Percentiles rank a stretch among this genome's conserved stretches.
phyloP scores from a whole-genome alignment of 768 basidiomycete species.

The Pleurotus pulmonarius region DNA sequence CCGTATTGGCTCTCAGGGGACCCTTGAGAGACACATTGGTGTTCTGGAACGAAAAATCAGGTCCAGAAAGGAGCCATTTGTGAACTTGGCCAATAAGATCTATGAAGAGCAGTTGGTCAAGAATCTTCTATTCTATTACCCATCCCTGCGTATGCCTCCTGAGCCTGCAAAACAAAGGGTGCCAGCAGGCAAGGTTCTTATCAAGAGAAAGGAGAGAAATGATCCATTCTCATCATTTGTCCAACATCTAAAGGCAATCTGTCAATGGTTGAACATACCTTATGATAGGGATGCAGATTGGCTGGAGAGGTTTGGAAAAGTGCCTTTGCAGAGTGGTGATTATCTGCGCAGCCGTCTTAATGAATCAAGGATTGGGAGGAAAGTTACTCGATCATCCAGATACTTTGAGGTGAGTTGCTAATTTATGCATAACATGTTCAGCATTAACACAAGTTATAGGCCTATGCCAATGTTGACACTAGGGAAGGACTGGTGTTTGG shows the following conservation, averaged over 20 bases:
- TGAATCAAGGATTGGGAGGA: conserved; percentile 4
- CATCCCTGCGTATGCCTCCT: conserved; percentile 1
- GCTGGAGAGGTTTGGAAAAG: conserved; percentile 12
- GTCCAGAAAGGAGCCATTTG: conserved; percentile 27
- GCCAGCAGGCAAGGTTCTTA: neutral
- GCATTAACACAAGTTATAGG: no score
- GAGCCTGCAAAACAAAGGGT: neutral
- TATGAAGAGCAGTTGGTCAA: conserved; percentile 18
- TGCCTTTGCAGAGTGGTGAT: conserved; percentile 5
- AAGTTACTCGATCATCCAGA: conserved; percentile 1
- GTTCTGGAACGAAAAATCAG: conserved; percentile 23
- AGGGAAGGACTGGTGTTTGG: conserved; percentile 7
- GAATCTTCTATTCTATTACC: conserved; percentile 19
- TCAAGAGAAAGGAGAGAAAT: neutral
- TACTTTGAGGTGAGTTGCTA: conserved; percentile 12
- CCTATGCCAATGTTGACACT: no score
- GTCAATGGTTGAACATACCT: conserved; percentile 8
- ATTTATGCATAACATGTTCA: neutral
- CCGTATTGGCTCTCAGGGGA: conserved; percentile 25
- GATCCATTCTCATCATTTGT: neutral
- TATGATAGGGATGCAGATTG: conserved; percentile 6
- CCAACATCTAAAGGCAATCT: conserved; percentile 9
- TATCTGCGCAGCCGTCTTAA: conserved; percentile 11
- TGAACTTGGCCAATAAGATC: conserved; percentile 23
- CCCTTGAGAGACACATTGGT: conserved; percentile 23